phyloP scores from a whole-genome alignment of 805 yeast genomes.

The Millerago galiae region DNA sequence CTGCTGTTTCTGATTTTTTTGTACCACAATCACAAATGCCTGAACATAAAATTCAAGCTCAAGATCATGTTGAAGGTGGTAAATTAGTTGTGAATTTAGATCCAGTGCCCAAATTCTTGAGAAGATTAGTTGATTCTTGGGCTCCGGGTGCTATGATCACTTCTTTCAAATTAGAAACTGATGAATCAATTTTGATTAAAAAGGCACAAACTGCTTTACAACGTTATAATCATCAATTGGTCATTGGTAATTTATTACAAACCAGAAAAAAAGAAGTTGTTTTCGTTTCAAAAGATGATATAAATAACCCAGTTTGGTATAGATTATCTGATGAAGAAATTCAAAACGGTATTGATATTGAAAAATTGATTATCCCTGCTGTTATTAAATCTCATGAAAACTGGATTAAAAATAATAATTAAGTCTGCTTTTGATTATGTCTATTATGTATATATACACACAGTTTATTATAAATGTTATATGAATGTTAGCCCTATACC shows the following conservation, averaged over 20 bases:
- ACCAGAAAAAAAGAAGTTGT: slow-evolving; percentile 85
- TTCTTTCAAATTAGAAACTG: slow-evolving; percentile 92
- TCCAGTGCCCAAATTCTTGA: slow-evolving; percentile 92
- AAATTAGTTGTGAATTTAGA: slow-evolving; percentile 80
- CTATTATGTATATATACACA: no score
- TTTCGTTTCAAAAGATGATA: slow-evolving; percentile 54
- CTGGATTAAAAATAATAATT: slow-evolving; percentile 42
- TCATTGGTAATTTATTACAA: slow-evolving; percentile 87
- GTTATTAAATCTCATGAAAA: slow-evolving; percentile 56
- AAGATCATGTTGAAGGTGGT: slow-evolving; percentile 48
- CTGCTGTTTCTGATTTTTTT: slow-evolving; percentile 96
- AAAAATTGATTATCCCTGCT: slow-evolving; percentile 71
- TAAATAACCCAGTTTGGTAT: slow-evolving; percentile 40
- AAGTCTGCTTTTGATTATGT: no score
- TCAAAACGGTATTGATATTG: slow-evolving; percentile 52
- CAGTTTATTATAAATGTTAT: no score
- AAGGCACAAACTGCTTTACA: slow-evolving; percentile 77
- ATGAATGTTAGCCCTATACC: slow-evolving; percentile 45
- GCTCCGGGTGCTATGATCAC: slow-evolving; percentile 93
- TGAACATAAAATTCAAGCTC: slow-evolving; percentile 91
- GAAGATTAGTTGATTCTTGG: slow-evolving; percentile 87
- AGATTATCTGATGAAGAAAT: slow-evolving; percentile 38
- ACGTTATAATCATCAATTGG: slow-evolving; percentile 87
- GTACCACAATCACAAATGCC: slow-evolving; percentile 81
- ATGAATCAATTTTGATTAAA: slow-evolving; percentile 54